These are phyloP conservation scores for Pleoardoris graminearum DNA, from an alignment of 2,329 filamentous ascomycete species.

Conservation along the genomic window DNA sequence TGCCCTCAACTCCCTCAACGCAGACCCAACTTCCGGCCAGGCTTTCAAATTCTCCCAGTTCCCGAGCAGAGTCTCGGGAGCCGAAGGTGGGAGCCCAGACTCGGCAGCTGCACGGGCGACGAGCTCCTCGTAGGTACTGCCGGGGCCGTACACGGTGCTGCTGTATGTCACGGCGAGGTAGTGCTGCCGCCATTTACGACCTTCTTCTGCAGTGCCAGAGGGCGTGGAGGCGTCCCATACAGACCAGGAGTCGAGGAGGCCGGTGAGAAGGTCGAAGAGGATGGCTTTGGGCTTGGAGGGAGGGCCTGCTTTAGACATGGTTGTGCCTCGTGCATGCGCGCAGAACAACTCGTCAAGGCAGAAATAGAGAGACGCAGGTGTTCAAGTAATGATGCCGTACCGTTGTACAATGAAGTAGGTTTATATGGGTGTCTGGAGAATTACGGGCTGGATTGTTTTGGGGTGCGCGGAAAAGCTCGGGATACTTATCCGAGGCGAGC, in stretches of 20 bases:
- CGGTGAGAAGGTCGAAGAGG: constrained; percentile 50
- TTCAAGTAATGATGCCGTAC: too few relatives aligned
- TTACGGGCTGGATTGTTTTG: too few relatives aligned
- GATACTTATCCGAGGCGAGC: constrained; percentile 1
- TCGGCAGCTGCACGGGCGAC: not conserved
- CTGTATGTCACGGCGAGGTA: constrained; percentile 48
- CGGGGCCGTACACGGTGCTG: constrained; percentile 33
- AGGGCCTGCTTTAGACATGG: not conserved
- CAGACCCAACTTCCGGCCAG: constrained; percentile 16
- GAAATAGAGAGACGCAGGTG: too few relatives aligned
- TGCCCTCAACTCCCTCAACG: constrained; percentile 23
- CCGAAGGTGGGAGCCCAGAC: constrained; percentile 23
- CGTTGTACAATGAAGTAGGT: too few relatives aligned
- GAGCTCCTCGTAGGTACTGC: constrained; percentile 3
- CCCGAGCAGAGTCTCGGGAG: not conserved
- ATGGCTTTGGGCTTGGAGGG: constrained; percentile 30
- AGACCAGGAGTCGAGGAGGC: constrained; percentile 47
- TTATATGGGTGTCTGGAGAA: too few relatives aligned
- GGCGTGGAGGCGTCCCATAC: constrained; percentile 37
- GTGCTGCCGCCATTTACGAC: constrained; percentile 39
- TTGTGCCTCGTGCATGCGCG: not conserved
- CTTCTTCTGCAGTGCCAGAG: constrained; percentile 21
- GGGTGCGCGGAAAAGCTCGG: not conserved
- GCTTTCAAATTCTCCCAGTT: constrained; percentile 1
- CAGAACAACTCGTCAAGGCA: not conserved